Base-by-base conservation (phyloP, 2,329 filamentous ascomycete species). In the Clarireedia paspali region DNA sequence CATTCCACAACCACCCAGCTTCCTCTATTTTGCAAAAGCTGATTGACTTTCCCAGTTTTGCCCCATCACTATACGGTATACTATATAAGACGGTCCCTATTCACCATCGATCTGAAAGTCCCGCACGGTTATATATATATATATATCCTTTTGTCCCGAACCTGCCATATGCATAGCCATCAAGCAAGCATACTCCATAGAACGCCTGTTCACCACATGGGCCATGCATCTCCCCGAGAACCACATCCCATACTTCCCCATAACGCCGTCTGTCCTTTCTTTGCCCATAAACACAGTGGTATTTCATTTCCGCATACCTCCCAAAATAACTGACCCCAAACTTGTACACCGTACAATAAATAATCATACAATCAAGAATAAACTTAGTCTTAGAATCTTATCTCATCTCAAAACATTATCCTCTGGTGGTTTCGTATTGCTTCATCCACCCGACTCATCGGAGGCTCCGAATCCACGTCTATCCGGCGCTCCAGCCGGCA, bases 351-450 rank as follows among this genome's bases (percentile, higher is more conserved):
- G 53, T 51, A 55, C 40, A 55, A 30, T 42, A 38, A 50, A 51
- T 55, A 55, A 55, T 55, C 53, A 50, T 55, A 55, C 53, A 55
- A 26, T 51, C 52, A 54, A 49, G 52, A 54, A 54, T 24, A 51
- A 55, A 45, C 53, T 45, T 46, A 47, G 39, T 51, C 40, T 38
- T 39, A 44, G 50, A 55, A 46, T 55, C 40, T 55, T 55, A 49
- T 54, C 38, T 54, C 52, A 51, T 55, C 53, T 55, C 53, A 55
- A 50, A 50, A 55, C 53, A 55, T 55, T 51, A 55, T 51, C 53
- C 45, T 54, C 52, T 42, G 45, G 38, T 39, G 10, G n/a, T 52
- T 20, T 42, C 27, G 10, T 20, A 47, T 44, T 36, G 27, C 27
- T 3, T 50, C 49, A 56, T 34, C 17, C 42, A n/a, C 38, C 54